Percentiles rank a stretch among this genome's conserved stretches.
These are phyloP conservation scores for Besnoitia besnoiti DNA, from an alignment of 169 alveolate species.

Conservation along the genomic window DNA sequence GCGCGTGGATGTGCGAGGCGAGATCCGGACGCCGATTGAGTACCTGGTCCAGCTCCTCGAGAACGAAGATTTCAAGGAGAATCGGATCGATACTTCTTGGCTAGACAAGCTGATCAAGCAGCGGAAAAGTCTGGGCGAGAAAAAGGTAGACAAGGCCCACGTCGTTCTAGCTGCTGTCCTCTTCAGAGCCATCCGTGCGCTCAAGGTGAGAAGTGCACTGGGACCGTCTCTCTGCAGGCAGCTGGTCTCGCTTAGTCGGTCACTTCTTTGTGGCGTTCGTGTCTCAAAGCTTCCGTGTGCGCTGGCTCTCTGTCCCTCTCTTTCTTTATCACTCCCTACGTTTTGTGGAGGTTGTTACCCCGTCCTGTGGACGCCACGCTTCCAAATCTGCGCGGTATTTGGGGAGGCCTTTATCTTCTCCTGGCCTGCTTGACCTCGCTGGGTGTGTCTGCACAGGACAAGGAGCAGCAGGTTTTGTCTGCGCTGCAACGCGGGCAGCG, in stretches of 20 bases:
- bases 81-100: slow-evolving; percentile 73
- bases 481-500: slow-evolving; percentile 24
- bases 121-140: slow-evolving; percentile 1
- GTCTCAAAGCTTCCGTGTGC: neutral
- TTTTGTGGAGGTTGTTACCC: neutral
- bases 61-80: slow-evolving; percentile 74
- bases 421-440: too few species aligned
- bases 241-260: neutral
- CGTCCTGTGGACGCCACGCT: too few species aligned
- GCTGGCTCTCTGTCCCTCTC: too few species aligned
- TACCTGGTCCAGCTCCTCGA: slow-evolving; percentile 78
- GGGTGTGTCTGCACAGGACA: too few species aligned
- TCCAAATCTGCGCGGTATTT: too few species aligned
- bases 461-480: neutral
- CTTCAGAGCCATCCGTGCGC: slow-evolving; percentile 58
- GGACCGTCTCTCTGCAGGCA: too few species aligned
- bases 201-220: slow-evolving; percentile 55
- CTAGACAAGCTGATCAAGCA: slow-evolving; percentile 65
- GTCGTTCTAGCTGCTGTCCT: slow-evolving; percentile 60
- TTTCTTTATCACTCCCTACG: too few species aligned
- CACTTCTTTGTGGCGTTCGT: neutral
- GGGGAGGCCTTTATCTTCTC: too few species aligned
- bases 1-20: slow-evolving; percentile 81
- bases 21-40: slow-evolving; percentile 80
- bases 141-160: neutral